Base-by-base conservation (phyloP, 1,284 basidiomycete species). In the Chiua sp. region DNA sequence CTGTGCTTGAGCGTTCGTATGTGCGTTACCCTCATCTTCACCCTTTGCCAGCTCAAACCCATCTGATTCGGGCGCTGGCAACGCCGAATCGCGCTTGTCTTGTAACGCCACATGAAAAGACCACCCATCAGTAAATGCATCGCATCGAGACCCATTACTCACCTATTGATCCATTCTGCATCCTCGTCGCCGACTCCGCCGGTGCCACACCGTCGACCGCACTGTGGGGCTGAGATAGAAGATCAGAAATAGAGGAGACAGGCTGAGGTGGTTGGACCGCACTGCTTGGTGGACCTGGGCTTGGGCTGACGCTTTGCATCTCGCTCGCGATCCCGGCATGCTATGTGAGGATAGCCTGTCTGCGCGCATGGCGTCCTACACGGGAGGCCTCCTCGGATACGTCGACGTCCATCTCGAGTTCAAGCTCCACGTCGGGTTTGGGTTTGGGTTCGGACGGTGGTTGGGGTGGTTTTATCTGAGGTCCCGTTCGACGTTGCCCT, bases 311-410 rank as follows among this genome's bases (percentile, higher is more conserved):
- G 52, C 77, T 75, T 56, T 74, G 72, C 50, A 60, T 60, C 51
- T 75, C 73, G 66, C 82, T 85, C 56, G 80, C 70, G 47, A 79
- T 74, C 23, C 84, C 83, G 12, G 80, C 72, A 75, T 95, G 92
- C 75, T 93, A 95, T 58, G 93, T 93, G 61, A 94, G 79, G 56
- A 98, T 95, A 26, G 92, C 94, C 65, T 89, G 88, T 46, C 94
- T 87, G 67, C 87, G 90, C 30, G 90, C 88, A 35, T 91, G 84
- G n/a, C 93, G 84, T 58, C 88, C 91, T 48, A 90, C 93, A 26
- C 95, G 79, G 6, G 89, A 78, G 59, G 88, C 84, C 70, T 94
- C 92, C 3, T 90, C 81, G 23, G 89, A 85, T 13, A 82, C 81
- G 33, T 85, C 84, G 2, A 84, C 83, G 10, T 81, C 76, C 5